Evolutionary conservation across 331 rosid genomes (phyloP).

Genomic region (Quercus lobata): DNA sequence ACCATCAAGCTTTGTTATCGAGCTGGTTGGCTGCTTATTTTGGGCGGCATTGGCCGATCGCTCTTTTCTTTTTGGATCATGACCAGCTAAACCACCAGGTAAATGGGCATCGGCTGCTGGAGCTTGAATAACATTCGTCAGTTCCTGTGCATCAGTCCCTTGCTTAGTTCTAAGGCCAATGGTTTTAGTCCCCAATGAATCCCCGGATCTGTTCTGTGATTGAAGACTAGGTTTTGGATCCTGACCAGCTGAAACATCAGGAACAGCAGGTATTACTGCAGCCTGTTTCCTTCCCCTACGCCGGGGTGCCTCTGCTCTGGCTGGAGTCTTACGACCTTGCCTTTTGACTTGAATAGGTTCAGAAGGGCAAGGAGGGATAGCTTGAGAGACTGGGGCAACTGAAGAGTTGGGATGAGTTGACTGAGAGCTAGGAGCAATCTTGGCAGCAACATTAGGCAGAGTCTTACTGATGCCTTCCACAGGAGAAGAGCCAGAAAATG

Average conservation of each 20-base stretch:
- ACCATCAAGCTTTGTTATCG: slow-evolving; percentile 39
- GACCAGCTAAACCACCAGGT: slow-evolving; percentile 42
- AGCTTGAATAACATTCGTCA: slow-evolving; percentile 38
- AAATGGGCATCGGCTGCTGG: slow-evolving; percentile 43
- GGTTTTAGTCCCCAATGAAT: slow-evolving; percentile 41
- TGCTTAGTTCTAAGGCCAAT: slow-evolving; percentile 31
- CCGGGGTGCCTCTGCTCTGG: slow-evolving; percentile 64
- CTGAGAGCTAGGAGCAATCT: slow-evolving; percentile 39
- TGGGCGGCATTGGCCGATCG: slow-evolving; percentile 44
- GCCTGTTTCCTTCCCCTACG: slow-evolving; percentile 78
- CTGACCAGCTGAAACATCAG: slow-evolving; percentile 40
- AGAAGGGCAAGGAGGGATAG: slow-evolving; percentile 34
- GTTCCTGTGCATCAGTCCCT: slow-evolving; percentile 42
- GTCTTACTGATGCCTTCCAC: slow-evolving; percentile 27
- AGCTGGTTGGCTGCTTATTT: slow-evolving; percentile 53
- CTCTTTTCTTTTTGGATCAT: slow-evolving; percentile 72
- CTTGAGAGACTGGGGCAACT: slow-evolving; percentile 34
- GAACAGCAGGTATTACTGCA: slow-evolving; percentile 28
- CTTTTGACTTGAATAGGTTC: slow-evolving; percentile 58
- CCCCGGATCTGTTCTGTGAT: slow-evolving; percentile 37
- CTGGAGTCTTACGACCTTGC: slow-evolving; percentile 76
- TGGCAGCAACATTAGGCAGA: slow-evolving; percentile 27
- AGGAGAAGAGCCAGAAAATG: slow-evolving; percentile 27
- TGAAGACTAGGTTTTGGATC: slow-evolving; percentile 53
- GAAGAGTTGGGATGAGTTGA: slow-evolving; percentile 30